Evolutionary conservation across 2,329 filamentous ascomycete genomes (phyloP).

Genomic region (Scopulariopsis brevicaulis): DNA sequence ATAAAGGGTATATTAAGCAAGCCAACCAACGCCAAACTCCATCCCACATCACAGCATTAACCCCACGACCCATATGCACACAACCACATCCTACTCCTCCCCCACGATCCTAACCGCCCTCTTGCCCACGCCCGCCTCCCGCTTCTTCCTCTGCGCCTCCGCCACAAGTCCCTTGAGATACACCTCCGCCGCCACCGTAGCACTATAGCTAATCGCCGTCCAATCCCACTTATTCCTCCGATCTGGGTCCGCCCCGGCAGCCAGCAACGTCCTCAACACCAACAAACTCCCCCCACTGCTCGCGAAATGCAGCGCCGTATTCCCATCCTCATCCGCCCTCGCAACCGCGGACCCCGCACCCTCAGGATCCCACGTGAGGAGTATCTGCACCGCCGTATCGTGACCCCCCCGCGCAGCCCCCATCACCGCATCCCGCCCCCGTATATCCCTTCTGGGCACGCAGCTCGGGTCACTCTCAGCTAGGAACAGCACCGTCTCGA

Average conservation of each 20-base stretch:
- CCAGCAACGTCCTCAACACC: constrained; percentile 63
- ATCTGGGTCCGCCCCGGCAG: constrained; percentile 65
- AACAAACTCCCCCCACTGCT: constrained; percentile 71
- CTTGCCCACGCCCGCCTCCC: constrained; percentile 29
- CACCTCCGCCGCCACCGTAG: constrained; percentile 72
- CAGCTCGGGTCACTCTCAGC: constrained; percentile 50
- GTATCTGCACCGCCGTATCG: constrained; percentile 53
- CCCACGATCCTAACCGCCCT: constrained; percentile 18
- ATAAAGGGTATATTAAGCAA: not conserved
- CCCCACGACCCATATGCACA: not conserved
- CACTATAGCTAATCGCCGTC: constrained; percentile 74
- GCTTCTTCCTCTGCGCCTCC: constrained; percentile 49
- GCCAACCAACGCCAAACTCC: not conserved
- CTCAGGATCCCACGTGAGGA: constrained; percentile 48
- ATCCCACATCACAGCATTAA: not conserved
- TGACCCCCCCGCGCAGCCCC: constrained; percentile 48
- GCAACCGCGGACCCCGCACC: constrained; percentile 41
- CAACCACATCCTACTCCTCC: not conserved
- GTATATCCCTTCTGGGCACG: constrained; percentile 53
- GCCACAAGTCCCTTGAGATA: constrained; percentile 69
- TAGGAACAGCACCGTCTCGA: constrained; percentile 63
- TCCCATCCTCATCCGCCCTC: constrained; percentile 59
- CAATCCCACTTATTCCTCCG: constrained; percentile 66
- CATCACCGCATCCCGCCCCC: constrained; percentile 64
- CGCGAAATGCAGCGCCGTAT: constrained; percentile 80